Evolutionary conservation across 2,329 filamentous ascomycete genomes (phyloP), one percentile per base, ranked within the genome.

Genomic region (Dactylonectria macrodidyma): DNA sequence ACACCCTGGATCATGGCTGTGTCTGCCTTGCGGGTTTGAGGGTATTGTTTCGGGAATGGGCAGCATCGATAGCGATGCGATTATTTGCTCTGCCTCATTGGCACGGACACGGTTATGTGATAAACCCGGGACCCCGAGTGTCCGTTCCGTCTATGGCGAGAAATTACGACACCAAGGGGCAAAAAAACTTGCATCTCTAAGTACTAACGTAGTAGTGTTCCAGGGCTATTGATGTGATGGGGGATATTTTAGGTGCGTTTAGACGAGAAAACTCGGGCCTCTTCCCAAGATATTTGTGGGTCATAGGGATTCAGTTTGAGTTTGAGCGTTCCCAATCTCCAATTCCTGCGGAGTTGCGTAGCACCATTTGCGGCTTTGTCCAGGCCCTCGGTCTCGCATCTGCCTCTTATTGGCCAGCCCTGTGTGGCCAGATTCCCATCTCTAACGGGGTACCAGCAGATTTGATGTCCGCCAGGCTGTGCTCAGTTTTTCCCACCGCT

Each of bases 401-500:
- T 2, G 3, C 2, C 2, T 2, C 2, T 36, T 3, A 54, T 54
- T 54, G 33, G 51, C 51, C 51, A 19, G 51, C 7, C 19, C 50
- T n/a, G 30, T n/a, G 26, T 52, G 30, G 48, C 24, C 48, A 16
- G 26, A 30, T n/a, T 51, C 24, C 26, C 30, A 6, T 51, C 22
- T 19, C 6, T 7, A 8, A 14, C 19, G 19, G 19, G 19, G 19
- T 19, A 19, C 19, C 19, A 19, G 48, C 6, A 30, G 14, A n/a
- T n/a, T 16, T n/a, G 12, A 51, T 33, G 14, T 19, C 26, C 12
- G 48, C 48, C 48, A 33, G 48, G 26, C 26, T 51, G 26, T 51
- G 22, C 14, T 30, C 51, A 36, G n/a, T 54, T 54, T 54, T 36
- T 19, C 51, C 51, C 33, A 36, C 51, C 33, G n/a, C 51, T 33